A percentile compares a stretch with the other conserved stretches of the same genome.
These are phyloP conservation scores for Camelina sativa DNA, from an alignment of 345 rosid species.

Conservation along the genomic window DNA sequence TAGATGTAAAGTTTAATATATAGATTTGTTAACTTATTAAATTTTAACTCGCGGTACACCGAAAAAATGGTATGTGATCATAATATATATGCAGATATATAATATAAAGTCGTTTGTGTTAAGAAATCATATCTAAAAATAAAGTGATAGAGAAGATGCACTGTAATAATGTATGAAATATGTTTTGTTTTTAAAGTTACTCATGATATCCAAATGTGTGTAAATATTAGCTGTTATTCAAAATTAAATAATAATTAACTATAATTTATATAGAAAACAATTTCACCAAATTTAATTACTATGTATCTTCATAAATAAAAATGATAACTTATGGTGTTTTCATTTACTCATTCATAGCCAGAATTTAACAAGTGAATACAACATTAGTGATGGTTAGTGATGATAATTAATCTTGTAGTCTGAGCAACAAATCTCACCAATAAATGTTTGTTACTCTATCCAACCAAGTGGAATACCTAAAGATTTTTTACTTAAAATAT, in stretches of 20 bases:
- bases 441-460: neutral
- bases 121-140: too few relatives aligned
- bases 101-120: too few relatives aligned
- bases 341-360: neutral
- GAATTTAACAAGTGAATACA: neutral
- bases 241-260: neutral
- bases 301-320: constrained; percentile 6
- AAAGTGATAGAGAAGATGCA: too few relatives aligned
- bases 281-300: neutral
- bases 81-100: too few relatives aligned
- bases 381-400: too few relatives aligned
- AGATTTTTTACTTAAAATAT: neutral
- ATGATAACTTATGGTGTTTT: neutral
- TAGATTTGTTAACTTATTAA: too few relatives aligned
- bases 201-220: too few relatives aligned
- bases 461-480: neutral
- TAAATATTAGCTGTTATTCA: constrained; percentile 24
- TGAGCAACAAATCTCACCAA: neutral
- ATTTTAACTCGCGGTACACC: too few relatives aligned
- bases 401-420: neutral
- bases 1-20: too few relatives aligned
- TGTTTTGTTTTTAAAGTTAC: too few relatives aligned
- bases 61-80: too few relatives aligned
- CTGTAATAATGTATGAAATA: too few relatives aligned
- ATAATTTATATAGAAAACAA: neutral